Evolutionary conservation across 2,329 filamentous ascomycete species (phyloP).

Genomic region (Biscogniauxia mediterranea): DNA sequence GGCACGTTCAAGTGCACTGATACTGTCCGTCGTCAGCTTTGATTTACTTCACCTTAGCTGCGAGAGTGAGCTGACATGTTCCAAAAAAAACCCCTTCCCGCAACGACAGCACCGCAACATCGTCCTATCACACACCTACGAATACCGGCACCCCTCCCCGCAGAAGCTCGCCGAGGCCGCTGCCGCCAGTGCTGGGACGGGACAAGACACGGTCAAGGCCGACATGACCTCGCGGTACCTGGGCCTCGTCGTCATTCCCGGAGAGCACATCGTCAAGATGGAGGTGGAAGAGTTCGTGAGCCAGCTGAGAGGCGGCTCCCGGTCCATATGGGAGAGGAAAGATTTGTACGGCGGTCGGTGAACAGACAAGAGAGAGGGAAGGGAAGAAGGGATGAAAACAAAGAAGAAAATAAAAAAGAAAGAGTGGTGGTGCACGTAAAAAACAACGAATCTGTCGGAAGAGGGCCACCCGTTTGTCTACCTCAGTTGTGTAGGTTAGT

Average conservation of each 20-base stretch:
- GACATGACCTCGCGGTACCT: constrained; percentile 84
- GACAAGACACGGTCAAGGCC: constrained; percentile 51
- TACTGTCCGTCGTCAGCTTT: constrained; percentile 55
- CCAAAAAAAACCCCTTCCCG: too few species aligned
- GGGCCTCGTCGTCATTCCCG: constrained; percentile 86
- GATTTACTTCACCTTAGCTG: too few species aligned
- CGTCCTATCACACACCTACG: constrained; percentile 80
- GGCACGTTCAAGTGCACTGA: constrained; percentile 95
- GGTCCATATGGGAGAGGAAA: constrained; percentile 25
- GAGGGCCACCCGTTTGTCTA: too few species aligned
- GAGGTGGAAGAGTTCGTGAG: constrained; percentile 77
- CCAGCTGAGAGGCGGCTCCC: constrained; percentile 39
- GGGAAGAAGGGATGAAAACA: not conserved
- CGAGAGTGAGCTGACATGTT: too few species aligned
- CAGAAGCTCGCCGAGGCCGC: constrained; percentile 42
- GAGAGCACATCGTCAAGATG: constrained; percentile 80
- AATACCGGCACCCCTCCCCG: constrained; percentile 75
- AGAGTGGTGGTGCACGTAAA: too few species aligned
- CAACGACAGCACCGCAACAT: constrained; percentile 74
- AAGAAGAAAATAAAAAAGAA: too few species aligned
- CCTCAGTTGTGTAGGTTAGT: too few species aligned
- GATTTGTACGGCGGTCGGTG: constrained; percentile 17
- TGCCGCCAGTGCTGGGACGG: constrained; percentile 28
- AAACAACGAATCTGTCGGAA: too few species aligned
- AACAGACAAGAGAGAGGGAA: not conserved